Percentiles rank a stretch among this genome's conserved stretches.
These are phyloP conservation scores for Arthrobotrys musiformis DNA, from an alignment of 2,329 filamentous ascomycete genomes.

Conservation along the genomic window DNA sequence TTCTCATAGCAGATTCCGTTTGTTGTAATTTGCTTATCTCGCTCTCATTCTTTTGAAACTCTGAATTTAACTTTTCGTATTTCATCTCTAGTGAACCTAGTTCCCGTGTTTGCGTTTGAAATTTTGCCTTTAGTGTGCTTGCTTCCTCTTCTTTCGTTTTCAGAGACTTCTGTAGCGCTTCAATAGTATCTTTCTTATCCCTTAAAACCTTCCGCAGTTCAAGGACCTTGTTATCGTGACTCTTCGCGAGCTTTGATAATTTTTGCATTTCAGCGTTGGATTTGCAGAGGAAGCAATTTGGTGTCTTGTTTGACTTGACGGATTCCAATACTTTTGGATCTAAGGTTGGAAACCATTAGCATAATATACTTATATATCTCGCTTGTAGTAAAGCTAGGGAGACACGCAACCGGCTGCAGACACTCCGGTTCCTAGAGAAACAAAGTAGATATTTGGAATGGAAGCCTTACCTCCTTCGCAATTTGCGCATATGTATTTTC, in stretches of 20 bases:
- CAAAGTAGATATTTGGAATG: background rate
- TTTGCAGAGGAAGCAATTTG: background rate
- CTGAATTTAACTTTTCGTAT: background rate
- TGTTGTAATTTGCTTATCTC: constrained; percentile 4
- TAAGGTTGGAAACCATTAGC: background rate
- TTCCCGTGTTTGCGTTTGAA: background rate
- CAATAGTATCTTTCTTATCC: background rate
- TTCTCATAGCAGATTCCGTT: background rate
- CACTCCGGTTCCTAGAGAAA: background rate
- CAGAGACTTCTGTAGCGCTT: background rate
- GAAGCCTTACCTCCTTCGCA: background rate
- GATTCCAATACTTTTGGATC: background rate
- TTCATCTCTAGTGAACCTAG: background rate
- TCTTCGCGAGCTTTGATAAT: background rate
- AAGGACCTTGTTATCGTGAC: background rate
- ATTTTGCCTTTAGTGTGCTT: background rate
- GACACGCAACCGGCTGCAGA: too few relatives aligned
- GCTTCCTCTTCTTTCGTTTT: background rate
- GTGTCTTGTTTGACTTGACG: background rate
- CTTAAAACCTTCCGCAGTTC: background rate
- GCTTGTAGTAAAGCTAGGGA: too few relatives aligned
- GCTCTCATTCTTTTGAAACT: background rate
- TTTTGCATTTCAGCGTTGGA: background rate
- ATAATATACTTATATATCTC: too few relatives aligned
- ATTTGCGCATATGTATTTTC: background rate